phyloP scores from a whole-genome alignment of 176 grass and related monocot genomes.

The Stipa capillata region DNA sequence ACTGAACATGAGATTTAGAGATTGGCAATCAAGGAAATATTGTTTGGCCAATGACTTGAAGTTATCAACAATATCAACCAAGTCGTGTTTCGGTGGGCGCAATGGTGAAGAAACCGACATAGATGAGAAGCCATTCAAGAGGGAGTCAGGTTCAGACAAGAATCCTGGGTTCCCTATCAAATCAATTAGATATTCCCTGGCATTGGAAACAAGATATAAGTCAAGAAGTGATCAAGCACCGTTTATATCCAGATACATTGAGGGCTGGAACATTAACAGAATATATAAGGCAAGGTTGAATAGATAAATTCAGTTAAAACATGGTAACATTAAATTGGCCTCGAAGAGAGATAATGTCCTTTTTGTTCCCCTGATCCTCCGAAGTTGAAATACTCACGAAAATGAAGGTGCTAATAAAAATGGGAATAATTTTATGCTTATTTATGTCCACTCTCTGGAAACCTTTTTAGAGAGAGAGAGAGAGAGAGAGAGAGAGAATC shows the following conservation, averaged over 20 bases:
- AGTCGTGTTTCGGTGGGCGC: slow-evolving; percentile 44
- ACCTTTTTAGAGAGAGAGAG: background rate
- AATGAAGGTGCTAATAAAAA: background rate
- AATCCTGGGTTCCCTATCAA: slow-evolving; percentile 60
- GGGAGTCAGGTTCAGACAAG: slow-evolving; percentile 68
- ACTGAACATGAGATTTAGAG: slow-evolving; percentile 64
- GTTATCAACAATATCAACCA: slow-evolving; percentile 38
- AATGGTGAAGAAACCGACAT: slow-evolving; percentile 63
- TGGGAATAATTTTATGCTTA: background rate
- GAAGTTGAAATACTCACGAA: background rate
- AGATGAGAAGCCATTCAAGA: slow-evolving; percentile 70
- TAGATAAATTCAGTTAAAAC: background rate
- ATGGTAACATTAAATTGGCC: background rate
- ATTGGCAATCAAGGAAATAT: slow-evolving; percentile 73
- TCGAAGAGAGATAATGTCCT: background rate
- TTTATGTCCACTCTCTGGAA: background rate
- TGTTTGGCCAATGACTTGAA: slow-evolving; percentile 59
- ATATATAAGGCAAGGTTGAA: background rate
- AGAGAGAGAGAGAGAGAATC: background rate
- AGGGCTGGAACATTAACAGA: background rate
- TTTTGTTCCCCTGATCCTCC: background rate
- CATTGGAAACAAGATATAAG: slow-evolving; percentile 19
- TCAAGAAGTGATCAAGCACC: background rate
- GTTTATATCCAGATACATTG: background rate
- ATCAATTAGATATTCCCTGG: slow-evolving; percentile 75